Conservation (phyloP, 495 filamentous ascomycete genomes). For the Cercophora scortea region DNA sequence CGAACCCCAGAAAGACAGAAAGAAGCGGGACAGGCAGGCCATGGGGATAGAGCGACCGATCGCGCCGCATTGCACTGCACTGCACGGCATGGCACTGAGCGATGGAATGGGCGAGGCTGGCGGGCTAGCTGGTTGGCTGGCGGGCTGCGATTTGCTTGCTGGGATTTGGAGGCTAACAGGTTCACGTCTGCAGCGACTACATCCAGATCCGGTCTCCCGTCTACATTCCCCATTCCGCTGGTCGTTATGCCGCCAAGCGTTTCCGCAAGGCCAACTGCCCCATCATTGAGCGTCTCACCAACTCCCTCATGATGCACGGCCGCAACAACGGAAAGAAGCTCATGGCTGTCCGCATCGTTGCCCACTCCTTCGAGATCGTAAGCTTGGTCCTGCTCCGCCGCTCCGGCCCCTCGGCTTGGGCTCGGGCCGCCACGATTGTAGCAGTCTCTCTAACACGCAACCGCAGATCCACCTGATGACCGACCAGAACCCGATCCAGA, state of each 20-base stretch:
- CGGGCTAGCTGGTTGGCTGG: background rate
- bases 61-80: background rate
- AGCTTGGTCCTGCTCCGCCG: too few species aligned
- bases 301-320: conserved; percentile 99
- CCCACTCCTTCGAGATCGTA: conserved; percentile 98
- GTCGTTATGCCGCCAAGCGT: conserved; percentile 97
- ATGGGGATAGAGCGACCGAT: too few species aligned
- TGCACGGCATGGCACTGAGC: too few species aligned
- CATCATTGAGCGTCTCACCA: conserved; percentile 99
- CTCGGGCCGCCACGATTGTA: conserved; percentile 2
- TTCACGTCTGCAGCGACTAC: conserved; percentile 70
- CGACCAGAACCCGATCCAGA: conserved; percentile 99
- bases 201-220: conserved; percentile 98
- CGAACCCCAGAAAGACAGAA: background rate
- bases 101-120: background rate
- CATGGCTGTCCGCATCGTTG: conserved; percentile 98
- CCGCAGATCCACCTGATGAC: conserved; percentile 94
- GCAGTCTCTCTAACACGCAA: conserved; percentile 22
- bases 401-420: too few species aligned
- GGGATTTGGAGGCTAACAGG: conserved; percentile 35
- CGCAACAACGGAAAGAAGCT: conserved; percentile 99
- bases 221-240: conserved; percentile 97
- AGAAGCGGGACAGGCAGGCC: too few species aligned
- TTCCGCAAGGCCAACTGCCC: conserved; percentile 99
- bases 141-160: background rate